These are phyloP conservation scores for Zizania palustris DNA, from an alignment of 202 grass and related monocot species.

Conservation along the genomic window DNA sequence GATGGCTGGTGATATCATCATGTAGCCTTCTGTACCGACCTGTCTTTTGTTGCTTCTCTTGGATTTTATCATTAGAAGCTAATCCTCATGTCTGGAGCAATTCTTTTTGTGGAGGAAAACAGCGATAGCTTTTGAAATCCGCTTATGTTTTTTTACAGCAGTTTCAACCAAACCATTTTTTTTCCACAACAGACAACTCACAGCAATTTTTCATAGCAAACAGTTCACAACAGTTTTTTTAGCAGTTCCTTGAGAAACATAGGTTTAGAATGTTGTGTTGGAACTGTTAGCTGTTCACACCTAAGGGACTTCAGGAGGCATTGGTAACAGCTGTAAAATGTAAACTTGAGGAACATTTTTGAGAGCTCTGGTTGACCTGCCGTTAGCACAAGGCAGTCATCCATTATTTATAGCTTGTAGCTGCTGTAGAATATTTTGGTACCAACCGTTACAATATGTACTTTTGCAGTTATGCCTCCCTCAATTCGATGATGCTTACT, in stretches of 20 bases:
- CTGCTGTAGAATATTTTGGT: not conserved
- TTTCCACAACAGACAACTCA: too few species aligned
- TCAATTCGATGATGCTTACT: too few species aligned
- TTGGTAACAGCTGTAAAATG: too few species aligned
- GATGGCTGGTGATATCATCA: conserved; percentile 21
- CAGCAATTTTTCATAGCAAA: too few species aligned
- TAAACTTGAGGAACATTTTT: too few species aligned
- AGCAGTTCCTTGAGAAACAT: conserved; percentile 6
- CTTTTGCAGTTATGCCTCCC: not conserved
- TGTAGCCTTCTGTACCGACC: not conserved
- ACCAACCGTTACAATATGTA: not conserved
- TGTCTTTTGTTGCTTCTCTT: not conserved
- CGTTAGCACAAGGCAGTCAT: not conserved
- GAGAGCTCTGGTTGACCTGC: not conserved
- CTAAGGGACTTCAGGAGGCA: not conserved
- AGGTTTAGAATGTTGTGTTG: not conserved
- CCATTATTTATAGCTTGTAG: not conserved
- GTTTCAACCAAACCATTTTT: too few species aligned
- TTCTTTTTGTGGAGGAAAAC: conserved; percentile 7
- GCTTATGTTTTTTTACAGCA: too few species aligned
- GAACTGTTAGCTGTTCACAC: not conserved
- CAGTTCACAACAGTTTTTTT: too few species aligned
- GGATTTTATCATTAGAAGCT: conserved; percentile 5
- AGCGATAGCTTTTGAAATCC: too few species aligned
- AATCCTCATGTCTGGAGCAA: conserved; percentile 3